Conservation (phyloP, 345 rosid genomes). For the Citrus medica region DNA sequence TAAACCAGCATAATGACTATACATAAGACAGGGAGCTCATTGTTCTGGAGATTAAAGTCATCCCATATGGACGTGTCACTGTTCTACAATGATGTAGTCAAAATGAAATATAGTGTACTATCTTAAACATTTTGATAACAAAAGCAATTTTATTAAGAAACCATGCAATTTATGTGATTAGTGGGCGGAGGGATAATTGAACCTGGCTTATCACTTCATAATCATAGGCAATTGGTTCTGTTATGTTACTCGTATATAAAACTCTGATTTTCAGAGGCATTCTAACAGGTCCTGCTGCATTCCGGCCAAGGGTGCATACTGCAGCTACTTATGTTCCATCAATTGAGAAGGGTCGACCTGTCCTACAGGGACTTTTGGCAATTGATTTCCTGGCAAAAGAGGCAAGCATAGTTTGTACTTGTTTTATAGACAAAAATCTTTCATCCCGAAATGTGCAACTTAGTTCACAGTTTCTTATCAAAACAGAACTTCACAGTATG, state of each 20-base stretch:
- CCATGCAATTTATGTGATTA: neutral
- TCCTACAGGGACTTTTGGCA: constrained; percentile 94
- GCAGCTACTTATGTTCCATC: constrained; percentile 55
- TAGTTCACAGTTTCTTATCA: too few species aligned
- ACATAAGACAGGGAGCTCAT: neutral
- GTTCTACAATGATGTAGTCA: neutral
- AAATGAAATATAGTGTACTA: neutral
- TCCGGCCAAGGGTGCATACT: constrained; percentile 84
- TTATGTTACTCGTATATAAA: neutral
- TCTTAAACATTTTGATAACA: neutral
- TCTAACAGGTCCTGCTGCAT: constrained; percentile 92
- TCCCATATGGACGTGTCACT: neutral
- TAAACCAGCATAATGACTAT: neutral
- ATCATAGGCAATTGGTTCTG: neutral
- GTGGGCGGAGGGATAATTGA: neutral
- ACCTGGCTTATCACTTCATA: neutral
- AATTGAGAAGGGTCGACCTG: constrained; percentile 95
- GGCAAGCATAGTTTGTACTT: constrained; percentile 47
- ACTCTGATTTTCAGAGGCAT: constrained; percentile 13
- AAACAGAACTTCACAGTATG: too few species aligned
- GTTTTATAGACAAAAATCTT: neutral
- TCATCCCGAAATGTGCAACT: neutral
- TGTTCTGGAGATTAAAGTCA: neutral
- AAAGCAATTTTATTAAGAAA: neutral
- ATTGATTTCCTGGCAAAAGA: constrained; percentile 94